A percentile compares a stretch with the other conserved stretches of the same genome.
Evolutionary conservation across 805 yeast species (phyloP).

Genomic region (Starmerella sirachaensis): DNA sequence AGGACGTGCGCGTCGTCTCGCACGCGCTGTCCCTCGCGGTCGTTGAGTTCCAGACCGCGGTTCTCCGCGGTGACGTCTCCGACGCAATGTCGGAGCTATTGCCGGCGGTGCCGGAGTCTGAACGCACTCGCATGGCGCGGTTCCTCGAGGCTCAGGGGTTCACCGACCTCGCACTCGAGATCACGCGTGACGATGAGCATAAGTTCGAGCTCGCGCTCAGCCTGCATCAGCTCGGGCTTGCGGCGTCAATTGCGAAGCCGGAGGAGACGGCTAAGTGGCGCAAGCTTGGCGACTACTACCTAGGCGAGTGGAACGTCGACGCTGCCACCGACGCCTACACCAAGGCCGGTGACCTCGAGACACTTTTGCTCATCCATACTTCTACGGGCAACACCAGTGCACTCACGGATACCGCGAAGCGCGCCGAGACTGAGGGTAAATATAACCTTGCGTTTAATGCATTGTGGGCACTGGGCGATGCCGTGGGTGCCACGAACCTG

Average conservation of each 20-base stretch:
- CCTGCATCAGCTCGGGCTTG: slow-evolving; percentile 59
- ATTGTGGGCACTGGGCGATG: slow-evolving; percentile 74
- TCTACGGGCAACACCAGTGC: slow-evolving; percentile 60
- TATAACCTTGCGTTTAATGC: slow-evolving; percentile 87
- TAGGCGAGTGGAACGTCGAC: slow-evolving; percentile 63
- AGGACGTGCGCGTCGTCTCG: slow-evolving; percentile 69
- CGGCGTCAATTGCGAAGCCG: slow-evolving; percentile 46
- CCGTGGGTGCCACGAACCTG: slow-evolving; percentile 48
- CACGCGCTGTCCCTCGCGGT: slow-evolving; percentile 76
- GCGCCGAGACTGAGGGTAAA: slow-evolving; percentile 62
- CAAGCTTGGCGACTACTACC: slow-evolving; percentile 75
- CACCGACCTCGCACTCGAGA: slow-evolving; percentile 66
- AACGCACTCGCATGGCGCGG: slow-evolving; percentile 68
- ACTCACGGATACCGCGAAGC: slow-evolving; percentile 49
- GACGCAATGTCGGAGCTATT: slow-evolving; percentile 47
- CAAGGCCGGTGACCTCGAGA: slow-evolving; percentile 68
- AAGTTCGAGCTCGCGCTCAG: slow-evolving; percentile 79
- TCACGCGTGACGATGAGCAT: slow-evolving; percentile 81
- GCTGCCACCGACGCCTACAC: slow-evolving; percentile 71
- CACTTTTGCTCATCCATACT: slow-evolving; percentile 69
- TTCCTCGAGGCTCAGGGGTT: slow-evolving; percentile 90
- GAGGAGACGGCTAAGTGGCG: slow-evolving; percentile 60
- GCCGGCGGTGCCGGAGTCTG: slow-evolving; percentile 46
- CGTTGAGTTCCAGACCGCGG: slow-evolving; percentile 90
- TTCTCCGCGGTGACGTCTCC: slow-evolving; percentile 86